Evolutionary conservation across 176 grass and related monocot genomes (phyloP), one percentile per base, ranked within the genome.

Genomic region (Tillandsia leiboldiana): DNA sequence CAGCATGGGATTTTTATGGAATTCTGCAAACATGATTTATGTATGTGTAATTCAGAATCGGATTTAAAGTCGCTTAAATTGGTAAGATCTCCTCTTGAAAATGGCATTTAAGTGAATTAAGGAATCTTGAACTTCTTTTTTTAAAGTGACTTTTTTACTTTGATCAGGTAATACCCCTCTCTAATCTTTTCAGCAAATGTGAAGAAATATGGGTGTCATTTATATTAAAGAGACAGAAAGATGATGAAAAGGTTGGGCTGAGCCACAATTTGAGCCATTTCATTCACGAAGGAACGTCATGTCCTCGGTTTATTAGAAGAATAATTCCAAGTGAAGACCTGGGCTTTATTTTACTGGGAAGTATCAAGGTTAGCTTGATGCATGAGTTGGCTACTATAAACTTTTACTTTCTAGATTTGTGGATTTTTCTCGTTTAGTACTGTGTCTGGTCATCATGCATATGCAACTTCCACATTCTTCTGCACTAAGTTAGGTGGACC

Each of bases 251-350:
- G 53, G 50, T 66, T 51, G 71, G 61, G 24, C 70, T 49, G 63
- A 80, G 69, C 14, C 84, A 77, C 11, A 11, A 49, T 49, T 64
- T 22, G 4, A 24, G 56, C 47, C 59, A 13, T 50, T 82, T 84
- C 59, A 53, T 84, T 10, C 87, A 78, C 27, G 81, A 83, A 70
- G 86, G 81, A 13, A 47, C 82, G 66, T 79, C 79, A 13, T 81
- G 85, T 77, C 72, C 76, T 12, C 28, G 68, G 53, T 81, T 63
- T 48, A 70, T 81, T 53, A 92, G 70, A 83, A 87, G 70, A 73
- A 77, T 92, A 79, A 83, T 97, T 85, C 63, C 77, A 26, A 92
- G 83, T 83, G 84, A 80, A 22, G 77, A 97, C 81, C 49, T 97
- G 75, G 74, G 82, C 54, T 69, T 84, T 78, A 65, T 83, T 68